A percentile compares a stretch with the other conserved stretches of the same genome.
phyloP scores from a whole-genome alignment of 1,284 basidiomycete genomes.

The Ceratobasidium theobromae region DNA sequence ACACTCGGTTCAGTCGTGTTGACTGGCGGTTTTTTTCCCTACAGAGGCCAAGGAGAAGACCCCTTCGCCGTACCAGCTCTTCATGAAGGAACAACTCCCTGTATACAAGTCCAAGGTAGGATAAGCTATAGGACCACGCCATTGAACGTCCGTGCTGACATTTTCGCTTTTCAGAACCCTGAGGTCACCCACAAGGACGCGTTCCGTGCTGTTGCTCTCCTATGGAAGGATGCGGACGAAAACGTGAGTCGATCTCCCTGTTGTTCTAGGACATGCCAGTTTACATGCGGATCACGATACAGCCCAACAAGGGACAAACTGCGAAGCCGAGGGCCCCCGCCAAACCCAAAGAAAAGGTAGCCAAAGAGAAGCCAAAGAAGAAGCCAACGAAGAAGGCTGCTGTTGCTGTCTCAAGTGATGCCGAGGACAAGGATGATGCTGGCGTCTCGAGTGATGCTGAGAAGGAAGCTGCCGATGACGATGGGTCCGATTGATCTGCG shows the following conservation, averaged over 20 bases:
- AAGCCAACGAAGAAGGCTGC: slow-evolving; percentile 26
- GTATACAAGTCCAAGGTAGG: slow-evolving; percentile 26
- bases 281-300: slow-evolving; percentile 11
- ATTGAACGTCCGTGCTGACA: background rate
- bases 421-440: slow-evolving; percentile 9
- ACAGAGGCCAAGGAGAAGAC: slow-evolving; percentile 26
- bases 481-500: slow-evolving; percentile 21
- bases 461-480: slow-evolving; percentile 8
- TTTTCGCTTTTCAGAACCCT: slow-evolving; percentile 5
- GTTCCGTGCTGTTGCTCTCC: slow-evolving; percentile 15
- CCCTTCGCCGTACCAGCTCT: slow-evolving; percentile 22
- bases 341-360: slow-evolving; percentile 22
- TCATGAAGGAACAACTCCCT: slow-evolving; percentile 28
- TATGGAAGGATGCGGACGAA: slow-evolving; percentile 23
- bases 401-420: slow-evolving; percentile 6
- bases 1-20: slow-evolving; percentile 3
- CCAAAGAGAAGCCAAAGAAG: slow-evolving; percentile 24
- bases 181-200: slow-evolving; percentile 30
- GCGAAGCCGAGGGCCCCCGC: background rate
- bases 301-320: slow-evolving; percentile 27
- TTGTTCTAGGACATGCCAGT: background rate
- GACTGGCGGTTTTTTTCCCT: background rate
- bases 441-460: slow-evolving; percentile 13
- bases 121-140: background rate
- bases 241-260: slow-evolving; percentile 1